A percentile compares a stretch with the other conserved stretches of the same genome.
Evolutionary conservation across 2,329 filamentous ascomycete genomes (phyloP).

Genomic region (Fusarium sp.): DNA sequence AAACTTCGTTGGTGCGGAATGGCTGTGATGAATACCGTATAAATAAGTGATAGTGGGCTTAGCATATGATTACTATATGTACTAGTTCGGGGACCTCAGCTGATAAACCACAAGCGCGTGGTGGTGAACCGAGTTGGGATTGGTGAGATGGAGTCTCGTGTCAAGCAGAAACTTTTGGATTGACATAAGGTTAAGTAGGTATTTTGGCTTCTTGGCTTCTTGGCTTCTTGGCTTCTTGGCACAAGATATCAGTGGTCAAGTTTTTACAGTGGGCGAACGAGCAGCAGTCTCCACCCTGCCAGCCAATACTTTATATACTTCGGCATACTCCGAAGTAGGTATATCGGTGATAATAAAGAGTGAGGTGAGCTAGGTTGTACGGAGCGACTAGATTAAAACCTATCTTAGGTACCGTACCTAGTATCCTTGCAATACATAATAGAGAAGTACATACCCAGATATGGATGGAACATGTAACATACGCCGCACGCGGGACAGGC

Average conservation of each 20-base stretch:
- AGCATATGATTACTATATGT: background rate
- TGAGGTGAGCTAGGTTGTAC: conserved; percentile 9
- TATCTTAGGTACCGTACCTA: background rate
- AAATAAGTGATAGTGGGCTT: background rate
- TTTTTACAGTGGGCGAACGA: conserved; percentile 18
- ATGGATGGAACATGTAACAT: conserved; percentile 10
- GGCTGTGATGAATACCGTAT: background rate
- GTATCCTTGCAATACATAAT: conserved; percentile 4
- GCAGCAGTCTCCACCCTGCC: conserved; percentile 9
- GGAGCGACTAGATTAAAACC: conserved; percentile 10
- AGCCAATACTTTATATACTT: background rate
- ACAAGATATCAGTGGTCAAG: conserved; percentile 11
- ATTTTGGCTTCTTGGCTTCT: conserved; percentile 41
- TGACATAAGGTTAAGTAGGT: conserved; percentile 4
- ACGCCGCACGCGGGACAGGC: conserved; percentile 27
- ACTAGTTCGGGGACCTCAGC: background rate
- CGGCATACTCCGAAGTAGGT: conserved; percentile 34
- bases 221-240: conserved; percentile 42
- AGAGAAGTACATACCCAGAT: background rate
- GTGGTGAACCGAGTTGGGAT: conserved; percentile 11
- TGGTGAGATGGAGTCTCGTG: conserved; percentile 26
- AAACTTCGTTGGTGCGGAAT: background rate
- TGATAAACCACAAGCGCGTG: background rate
- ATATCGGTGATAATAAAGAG: conserved; percentile 14
- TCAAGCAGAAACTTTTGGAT: conserved; percentile 22